These are phyloP conservation scores for Meyerozyma sp. DNA, from an alignment of 1,139 yeast species.

Conservation along the genomic window DNA sequence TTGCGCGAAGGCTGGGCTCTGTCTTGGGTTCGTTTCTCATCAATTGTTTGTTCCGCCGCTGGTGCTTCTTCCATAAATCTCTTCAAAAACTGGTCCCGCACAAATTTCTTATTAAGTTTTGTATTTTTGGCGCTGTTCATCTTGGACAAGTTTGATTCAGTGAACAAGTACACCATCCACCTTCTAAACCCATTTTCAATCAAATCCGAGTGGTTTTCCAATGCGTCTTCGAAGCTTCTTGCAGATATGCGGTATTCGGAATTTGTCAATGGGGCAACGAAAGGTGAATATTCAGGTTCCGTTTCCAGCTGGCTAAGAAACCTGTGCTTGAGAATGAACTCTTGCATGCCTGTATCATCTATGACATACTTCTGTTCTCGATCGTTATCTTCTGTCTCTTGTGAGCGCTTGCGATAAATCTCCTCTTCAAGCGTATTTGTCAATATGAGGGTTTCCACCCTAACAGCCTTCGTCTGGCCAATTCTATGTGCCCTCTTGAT, in stretches of 20 bases:
- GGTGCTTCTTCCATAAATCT: constrained; percentile 11
- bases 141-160: constrained; percentile 33
- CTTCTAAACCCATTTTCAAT: constrained; percentile 8
- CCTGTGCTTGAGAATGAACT: constrained; percentile 45
- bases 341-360: constrained; percentile 55
- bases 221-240: constrained; percentile 16
- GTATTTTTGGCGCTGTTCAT: constrained; percentile 22
- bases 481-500: constrained; percentile 71
- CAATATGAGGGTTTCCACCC: constrained; percentile 62
- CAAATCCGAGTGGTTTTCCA: constrained; percentile 16
- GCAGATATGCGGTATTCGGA: neutral
- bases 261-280: constrained; percentile 16
- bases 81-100: constrained; percentile 19
- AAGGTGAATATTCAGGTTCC: constrained; percentile 27
- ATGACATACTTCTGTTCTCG: constrained; percentile 29
- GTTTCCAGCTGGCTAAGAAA: constrained; percentile 30
- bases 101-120: constrained; percentile 15
- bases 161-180: constrained; percentile 46
- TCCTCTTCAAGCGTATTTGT: constrained; percentile 63
- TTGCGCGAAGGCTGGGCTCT: constrained; percentile 7
- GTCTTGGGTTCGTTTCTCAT: constrained; percentile 4
- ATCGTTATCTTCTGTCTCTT: constrained; percentile 13
- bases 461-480: constrained; percentile 53
- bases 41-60: neutral
- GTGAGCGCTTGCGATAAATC: constrained; percentile 41